Base-by-base conservation (phyloP, 192 early-diverging fungal genomes). In the Nowakowskiella sp. region DNA sequence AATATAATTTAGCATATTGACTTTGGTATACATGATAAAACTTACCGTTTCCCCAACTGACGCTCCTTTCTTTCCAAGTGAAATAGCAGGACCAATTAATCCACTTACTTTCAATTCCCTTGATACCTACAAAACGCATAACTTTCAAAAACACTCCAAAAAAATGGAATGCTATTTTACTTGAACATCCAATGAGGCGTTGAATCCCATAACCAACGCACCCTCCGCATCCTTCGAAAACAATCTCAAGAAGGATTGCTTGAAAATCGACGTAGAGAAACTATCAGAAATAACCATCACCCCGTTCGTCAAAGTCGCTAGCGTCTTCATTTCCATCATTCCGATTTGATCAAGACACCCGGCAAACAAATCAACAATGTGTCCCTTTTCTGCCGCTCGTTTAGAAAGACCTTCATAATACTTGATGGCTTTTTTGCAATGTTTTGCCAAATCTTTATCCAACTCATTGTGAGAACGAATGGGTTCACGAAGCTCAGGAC, bases 301-400 rank as follows among this genome's bases (percentile, higher is more conserved):
- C 29, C 95, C 95, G 58, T 90, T 92, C 2, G 92, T 97, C 46
- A 61, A 66, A 66, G 87, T 95, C 13, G 83, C 81, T 61, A 99
- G 76, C 4, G 72, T 76, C 72, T 90, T 93, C 92, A 99, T 97
- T 62, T 99, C 95, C 51, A 92, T 83, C 54, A 97, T 65, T 16
- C 95, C 95, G 55, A 99, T 82, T 62, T 99, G 95, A 66, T 99
- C 93, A 62, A 94, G 69, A 52, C 91, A 97, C n/a, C 93, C 95
- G 19, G 86, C 90, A 76, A 97, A 99, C 25, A 99, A 88, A 71
- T 99, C 95, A 30, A 99, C 77, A 6, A 88, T 83, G 51, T 95
- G 87, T 1, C 93, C 90, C 30, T 91, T 87, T 29, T 84, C 78
- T 8, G 95, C 78, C 10, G 86, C 76, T 30, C 95, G 85, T 70